Base-by-base conservation (phyloP, 768 basidiomycete genomes). In the Lactarius tabidus region DNA sequence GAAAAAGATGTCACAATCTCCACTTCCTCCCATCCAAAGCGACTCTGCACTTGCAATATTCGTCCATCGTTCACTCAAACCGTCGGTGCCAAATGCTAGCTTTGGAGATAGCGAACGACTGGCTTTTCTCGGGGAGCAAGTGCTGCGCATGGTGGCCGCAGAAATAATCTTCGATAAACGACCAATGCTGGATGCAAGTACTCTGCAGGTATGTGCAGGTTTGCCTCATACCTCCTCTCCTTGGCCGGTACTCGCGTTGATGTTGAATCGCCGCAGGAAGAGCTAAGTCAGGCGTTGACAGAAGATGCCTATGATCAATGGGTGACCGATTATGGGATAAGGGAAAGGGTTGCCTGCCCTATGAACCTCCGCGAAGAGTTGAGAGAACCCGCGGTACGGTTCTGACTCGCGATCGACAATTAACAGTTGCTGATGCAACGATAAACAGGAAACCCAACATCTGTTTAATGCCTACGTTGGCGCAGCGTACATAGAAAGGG, bases 61-160 rank as follows among this genome's bases (percentile, higher is more conserved):
- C 70, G 89, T 87, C 15, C 89, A 91, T 72, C 80, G 75, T 70
- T 88, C 88, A 23, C 78, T 91, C 57, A 79, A 84, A 58, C 80
- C 72, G 31, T 9, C 55, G 14, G n/a, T 15, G 14, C 35, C 6
- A n/a, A 64, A 67, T 36, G 78, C 78, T 38, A 76, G 77, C 31
- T 81, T 79, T 71, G 76, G 76, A 67, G 85, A 88, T 72, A 85
- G 85, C 68, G 85, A 85, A 72, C 76, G 85, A 60, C 74, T 89
- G 63, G 75, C 81, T 39, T 74, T 77, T 41, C 77, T 88, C 45
- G 87, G 87, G 36, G 74, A 75, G 63, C 66, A 75, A 56, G 80
- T 80, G 41, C 75, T 88, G 60, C 78, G 80, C 59, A 74, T 79
- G 68, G 78, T 77, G 43, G 75, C 84, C 57, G 82, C 83, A 6